Conservation (phyloP, 495 filamentous ascomycete species). For the Aspergillus cristatus region DNA sequence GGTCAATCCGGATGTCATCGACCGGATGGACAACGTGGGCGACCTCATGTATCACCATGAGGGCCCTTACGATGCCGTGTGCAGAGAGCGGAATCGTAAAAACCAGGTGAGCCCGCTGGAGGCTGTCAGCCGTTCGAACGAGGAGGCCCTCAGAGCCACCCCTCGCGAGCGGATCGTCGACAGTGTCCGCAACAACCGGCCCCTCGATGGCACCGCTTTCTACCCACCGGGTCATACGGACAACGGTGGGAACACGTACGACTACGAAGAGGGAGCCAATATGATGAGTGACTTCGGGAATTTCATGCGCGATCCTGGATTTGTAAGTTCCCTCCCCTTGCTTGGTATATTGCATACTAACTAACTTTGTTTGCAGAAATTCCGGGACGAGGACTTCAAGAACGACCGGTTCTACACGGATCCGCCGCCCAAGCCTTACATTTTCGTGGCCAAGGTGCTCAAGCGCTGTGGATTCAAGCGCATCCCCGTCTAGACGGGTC, state of each 20-base stretch:
- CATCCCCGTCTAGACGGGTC: too few species aligned
- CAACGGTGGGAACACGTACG: slow-evolving; percentile 54
- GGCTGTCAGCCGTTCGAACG: slow-evolving; percentile 64
- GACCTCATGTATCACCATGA: slow-evolving; percentile 72
- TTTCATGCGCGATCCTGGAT: slow-evolving; percentile 26
- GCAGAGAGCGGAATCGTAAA: slow-evolving; percentile 59
- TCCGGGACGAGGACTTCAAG: slow-evolving; percentile 40
- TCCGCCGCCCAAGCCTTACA: slow-evolving; percentile 25
- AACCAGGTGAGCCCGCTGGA: slow-evolving; percentile 59
- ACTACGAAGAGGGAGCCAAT: slow-evolving; percentile 81
- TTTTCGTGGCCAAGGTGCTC: slow-evolving; percentile 25
- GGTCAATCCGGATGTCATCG: slow-evolving; percentile 69
- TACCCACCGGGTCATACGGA: slow-evolving; percentile 66
- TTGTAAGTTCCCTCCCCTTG: slow-evolving; percentile 15
- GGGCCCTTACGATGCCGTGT: slow-evolving; percentile 83
- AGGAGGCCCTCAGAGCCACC: slow-evolving; percentile 73
- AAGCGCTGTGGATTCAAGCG: background rate
- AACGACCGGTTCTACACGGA: slow-evolving; percentile 38
- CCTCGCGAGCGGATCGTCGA: slow-evolving; percentile 73
- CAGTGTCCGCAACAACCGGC: slow-evolving; percentile 62
- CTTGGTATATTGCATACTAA: background rate
- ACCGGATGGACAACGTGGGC: slow-evolving; percentile 60
- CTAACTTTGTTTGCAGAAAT: slow-evolving; percentile 23
- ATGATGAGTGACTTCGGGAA: slow-evolving; percentile 60
- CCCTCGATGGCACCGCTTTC: slow-evolving; percentile 72